phyloP scores from a whole-genome alignment of 441 rosid genomes.

The Syzygium syzygioides region DNA sequence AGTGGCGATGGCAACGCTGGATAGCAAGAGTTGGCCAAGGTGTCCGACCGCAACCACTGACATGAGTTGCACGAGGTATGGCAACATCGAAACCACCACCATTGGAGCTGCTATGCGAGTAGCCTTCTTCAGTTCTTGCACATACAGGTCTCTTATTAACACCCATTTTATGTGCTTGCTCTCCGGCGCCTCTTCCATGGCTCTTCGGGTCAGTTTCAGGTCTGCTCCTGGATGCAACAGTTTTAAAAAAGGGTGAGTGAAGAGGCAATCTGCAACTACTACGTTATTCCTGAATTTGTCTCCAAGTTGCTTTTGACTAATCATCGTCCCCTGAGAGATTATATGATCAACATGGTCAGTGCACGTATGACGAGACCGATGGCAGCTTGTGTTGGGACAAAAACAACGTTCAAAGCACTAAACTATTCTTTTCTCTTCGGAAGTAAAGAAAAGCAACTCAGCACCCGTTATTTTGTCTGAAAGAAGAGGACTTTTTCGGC shows the following conservation, averaged over 20 bases:
- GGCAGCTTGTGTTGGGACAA: neutral
- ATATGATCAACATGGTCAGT: neutral
- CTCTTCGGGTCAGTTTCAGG: neutral
- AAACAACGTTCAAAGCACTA: neutral
- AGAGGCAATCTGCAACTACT: neutral
- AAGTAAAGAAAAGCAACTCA: neutral
- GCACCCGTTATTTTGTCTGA: neutral
- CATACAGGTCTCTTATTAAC: conserved; percentile 8
- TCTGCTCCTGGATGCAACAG: neutral
- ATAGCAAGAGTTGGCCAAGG: conserved; percentile 31
- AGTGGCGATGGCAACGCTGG: conserved; percentile 35
- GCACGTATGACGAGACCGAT: neutral
- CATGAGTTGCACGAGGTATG: conserved; percentile 34
- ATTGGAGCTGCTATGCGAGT: conserved; percentile 34
- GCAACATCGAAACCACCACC: conserved; percentile 28
- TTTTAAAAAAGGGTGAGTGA: neutral
- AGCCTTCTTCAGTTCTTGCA: conserved; percentile 33
- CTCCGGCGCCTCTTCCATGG: neutral
- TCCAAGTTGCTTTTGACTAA: neutral
- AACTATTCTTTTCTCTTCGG: neutral
- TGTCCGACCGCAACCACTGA: conserved; percentile 40
- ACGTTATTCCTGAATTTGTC: neutral
- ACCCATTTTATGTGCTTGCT: conserved; percentile 9
- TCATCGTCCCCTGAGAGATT: neutral
- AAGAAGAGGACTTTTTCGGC: neutral